Percentiles rank a stretch among this genome's conserved stretches.
Evolutionary conservation across 148 eudicot species (phyloP).

Genomic region (Fallopia convolvulus): DNA sequence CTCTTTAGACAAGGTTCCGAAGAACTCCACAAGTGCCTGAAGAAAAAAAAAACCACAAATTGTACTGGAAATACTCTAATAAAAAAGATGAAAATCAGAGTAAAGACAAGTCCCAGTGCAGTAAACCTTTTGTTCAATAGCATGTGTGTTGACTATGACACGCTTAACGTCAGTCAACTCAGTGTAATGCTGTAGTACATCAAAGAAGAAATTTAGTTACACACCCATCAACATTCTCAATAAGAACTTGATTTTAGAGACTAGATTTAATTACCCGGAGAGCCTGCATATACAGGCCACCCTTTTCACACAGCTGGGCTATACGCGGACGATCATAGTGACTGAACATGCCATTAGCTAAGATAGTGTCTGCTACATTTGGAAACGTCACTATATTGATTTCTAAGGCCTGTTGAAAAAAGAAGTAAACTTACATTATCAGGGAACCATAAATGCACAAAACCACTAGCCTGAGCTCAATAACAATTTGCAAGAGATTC

Average conservation of each 20-base stretch:
- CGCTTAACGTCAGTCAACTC: conserved; percentile 90
- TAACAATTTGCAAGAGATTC: not conserved
- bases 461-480: not conserved
- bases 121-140: conserved; percentile 94
- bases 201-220: conserved; percentile 10
- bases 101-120: not conserved
- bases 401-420: conserved; percentile 61
- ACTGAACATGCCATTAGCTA: conserved; percentile 98
- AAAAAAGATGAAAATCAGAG: not conserved
- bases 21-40: conserved; percentile 78
- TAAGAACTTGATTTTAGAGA: not conserved
- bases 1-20: conserved; percentile 88
- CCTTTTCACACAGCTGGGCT: conserved; percentile 97
- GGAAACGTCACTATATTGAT: conserved; percentile 93
- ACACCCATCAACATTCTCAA: not conserved
- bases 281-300: conserved; percentile 86
- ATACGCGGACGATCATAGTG: conserved; percentile 95
- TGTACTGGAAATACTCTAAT: not conserved
- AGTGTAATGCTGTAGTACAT: conserved; percentile 82
- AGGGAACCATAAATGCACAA: not conserved
- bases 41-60: not conserved
- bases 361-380: conserved; percentile 93
- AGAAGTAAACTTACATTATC: not conserved
- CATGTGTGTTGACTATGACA: conserved; percentile 95
- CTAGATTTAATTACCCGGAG: conserved; percentile 45